Base-by-base conservation (phyloP, 176 grass and related monocot species). In the Rhynchospora breviuscula region DNA sequence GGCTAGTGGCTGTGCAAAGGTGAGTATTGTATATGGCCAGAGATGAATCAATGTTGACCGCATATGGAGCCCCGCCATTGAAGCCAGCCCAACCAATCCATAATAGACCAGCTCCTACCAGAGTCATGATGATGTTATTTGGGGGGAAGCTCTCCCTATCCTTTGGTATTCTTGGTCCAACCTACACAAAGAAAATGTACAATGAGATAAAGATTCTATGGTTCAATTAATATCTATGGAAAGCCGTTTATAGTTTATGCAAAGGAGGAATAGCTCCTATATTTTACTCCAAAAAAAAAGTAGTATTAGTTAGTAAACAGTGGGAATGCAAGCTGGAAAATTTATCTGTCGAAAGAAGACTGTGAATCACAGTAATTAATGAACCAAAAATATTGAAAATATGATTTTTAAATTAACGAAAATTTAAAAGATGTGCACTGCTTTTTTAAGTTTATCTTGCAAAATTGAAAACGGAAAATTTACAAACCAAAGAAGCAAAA, bases 11-110 rank as follows among this genome's bases (percentile, higher is more conserved):
- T 6, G 94, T 90, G 91, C 94, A 97, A 17, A 97, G 73, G 51
- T 93, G 94, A 62, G 91, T 97, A 91, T 97, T 93, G 71, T 91
- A 63, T 79, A 97, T 57, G 47, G 94, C 89, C 5, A 93, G 63
- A 1, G 94, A 93, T 14, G 89, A 80, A 46, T 91, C 91, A 51
- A 87, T 63, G 78, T 88, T 94, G 21, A 84, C 89, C 3, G 94
- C 66, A 68, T 90, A 97, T 0, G 94, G 89, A 7, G 88, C 94
- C 6, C 89, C 94, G 10, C 94, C 94, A 68, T 93, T 97, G 88
- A 97, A 97, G 7, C 94, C 94, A 9, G 91, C 88, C 94, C 89
- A 97, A 0, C 94, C 94, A 82, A 97, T 90, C 94, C 94, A 97
- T 12, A 97, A 66, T 47, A 97, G 64, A 0, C 94, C 94, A 1